phyloP scores from a whole-genome alignment of 371 early-diverging fungal species.

The Sporodiniella umbellata region DNA sequence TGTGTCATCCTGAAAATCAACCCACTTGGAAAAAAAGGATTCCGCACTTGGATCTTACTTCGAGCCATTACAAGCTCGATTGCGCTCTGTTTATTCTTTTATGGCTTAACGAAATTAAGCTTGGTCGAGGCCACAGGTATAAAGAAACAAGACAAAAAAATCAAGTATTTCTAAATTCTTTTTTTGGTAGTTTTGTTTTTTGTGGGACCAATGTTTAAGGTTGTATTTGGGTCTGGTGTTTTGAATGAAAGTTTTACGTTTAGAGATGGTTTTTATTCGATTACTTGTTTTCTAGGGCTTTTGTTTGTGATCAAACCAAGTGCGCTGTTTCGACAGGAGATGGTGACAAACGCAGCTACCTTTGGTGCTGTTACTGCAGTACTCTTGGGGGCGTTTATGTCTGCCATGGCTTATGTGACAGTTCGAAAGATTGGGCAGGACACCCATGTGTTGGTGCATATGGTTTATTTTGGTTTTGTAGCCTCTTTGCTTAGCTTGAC shows the following conservation, averaged over 20 bases:
- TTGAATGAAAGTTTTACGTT: constrained; percentile 59
- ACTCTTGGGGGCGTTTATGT: constrained; percentile 53
- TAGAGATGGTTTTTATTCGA: constrained; percentile 52
- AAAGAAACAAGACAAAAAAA: neutral
- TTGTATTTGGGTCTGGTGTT: constrained; percentile 55
- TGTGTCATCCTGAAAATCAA: constrained; percentile 48
- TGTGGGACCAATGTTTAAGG: constrained; percentile 72
- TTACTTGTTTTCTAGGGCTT: constrained; percentile 61
- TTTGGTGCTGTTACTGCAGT: constrained; percentile 39
- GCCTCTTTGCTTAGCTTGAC: constrained; percentile 33
- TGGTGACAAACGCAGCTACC: constrained; percentile 7
- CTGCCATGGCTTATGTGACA: constrained; percentile 64
- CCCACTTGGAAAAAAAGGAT: constrained; percentile 54
- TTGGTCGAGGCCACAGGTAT: constrained; percentile 73
- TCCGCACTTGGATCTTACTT: constrained; percentile 55
- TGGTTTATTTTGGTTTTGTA: constrained; percentile 72
- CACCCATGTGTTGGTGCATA: constrained; percentile 67
- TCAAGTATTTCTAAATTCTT: neutral
- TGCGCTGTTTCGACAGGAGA: constrained; percentile 41
- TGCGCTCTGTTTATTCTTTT: constrained; percentile 73
- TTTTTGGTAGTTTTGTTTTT: constrained; percentile 61
- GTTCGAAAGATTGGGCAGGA: constrained; percentile 66
- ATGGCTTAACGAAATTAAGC: constrained; percentile 62
- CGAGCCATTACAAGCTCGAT: constrained; percentile 65
- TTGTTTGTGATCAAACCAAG: constrained; percentile 61